A percentile compares a stretch with the other conserved stretches of the same genome.
phyloP scores from a whole-genome alignment of 2,329 filamentous ascomycete species.

The Lasiodiplodia sp. region DNA sequence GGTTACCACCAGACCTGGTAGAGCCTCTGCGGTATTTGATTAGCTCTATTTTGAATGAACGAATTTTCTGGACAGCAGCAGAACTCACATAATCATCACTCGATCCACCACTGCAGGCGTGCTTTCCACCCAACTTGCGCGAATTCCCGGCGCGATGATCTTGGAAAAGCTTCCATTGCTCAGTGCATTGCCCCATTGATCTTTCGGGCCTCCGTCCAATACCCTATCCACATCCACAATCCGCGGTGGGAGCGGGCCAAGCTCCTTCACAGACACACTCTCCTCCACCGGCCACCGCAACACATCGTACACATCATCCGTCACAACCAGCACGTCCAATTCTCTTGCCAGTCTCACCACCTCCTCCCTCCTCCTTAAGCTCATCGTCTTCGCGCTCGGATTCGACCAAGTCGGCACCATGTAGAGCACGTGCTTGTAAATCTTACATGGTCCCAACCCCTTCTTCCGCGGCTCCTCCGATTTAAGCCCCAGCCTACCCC shows the following conservation, averaged over 20 bases:
- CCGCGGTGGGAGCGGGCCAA: constrained; percentile 32
- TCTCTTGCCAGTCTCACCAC: constrained; percentile 78
- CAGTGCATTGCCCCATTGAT: constrained; percentile 78
- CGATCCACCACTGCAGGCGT: constrained; percentile 67
- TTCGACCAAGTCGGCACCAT: constrained; percentile 89
- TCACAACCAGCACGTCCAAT: constrained; percentile 80
- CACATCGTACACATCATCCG: constrained; percentile 94
- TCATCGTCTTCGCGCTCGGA: constrained; percentile 85
- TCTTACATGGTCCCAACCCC: constrained; percentile 64
- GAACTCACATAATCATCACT: constrained; percentile 54
- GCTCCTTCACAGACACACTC: constrained; percentile 36
- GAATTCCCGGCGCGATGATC: constrained; percentile 78
- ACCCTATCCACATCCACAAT: constrained; percentile 72
- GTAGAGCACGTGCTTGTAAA: constrained; percentile 89
- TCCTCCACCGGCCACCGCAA: constrained; percentile 73
- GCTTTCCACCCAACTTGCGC: constrained; percentile 89
- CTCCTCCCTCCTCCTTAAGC: constrained; percentile 67
- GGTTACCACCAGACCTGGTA: constrained; percentile 65
- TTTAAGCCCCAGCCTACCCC: constrained; percentile 29
- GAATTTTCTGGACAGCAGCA: neutral
- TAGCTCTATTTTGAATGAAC: neutral
- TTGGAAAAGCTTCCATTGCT: constrained; percentile 94
- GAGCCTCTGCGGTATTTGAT: constrained; percentile 55
- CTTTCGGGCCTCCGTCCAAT: constrained; percentile 65
- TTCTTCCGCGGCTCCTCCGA: constrained; percentile 49